Evolutionary conservation across 2,329 filamentous ascomycete species (phyloP).

Genomic region (Fusarium sp.): DNA sequence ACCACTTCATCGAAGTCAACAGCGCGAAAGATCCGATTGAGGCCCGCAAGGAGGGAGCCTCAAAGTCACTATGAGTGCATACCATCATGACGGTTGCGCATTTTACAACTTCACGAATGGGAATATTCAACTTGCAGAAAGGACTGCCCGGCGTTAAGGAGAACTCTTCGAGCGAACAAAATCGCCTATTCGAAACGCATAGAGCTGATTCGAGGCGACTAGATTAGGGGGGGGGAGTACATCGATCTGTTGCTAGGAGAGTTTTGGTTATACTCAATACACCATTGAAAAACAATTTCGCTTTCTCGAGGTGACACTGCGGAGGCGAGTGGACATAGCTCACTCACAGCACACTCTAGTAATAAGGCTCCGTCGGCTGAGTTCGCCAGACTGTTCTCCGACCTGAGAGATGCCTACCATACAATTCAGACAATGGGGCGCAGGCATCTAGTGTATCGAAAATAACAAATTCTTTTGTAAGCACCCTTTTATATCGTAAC

Average conservation of each 20-base stretch:
- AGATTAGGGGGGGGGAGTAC: constrained; percentile 10
- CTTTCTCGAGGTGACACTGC: background rate
- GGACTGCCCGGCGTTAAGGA: constrained; percentile 38
- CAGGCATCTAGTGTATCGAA: background rate
- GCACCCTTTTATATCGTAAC: background rate
- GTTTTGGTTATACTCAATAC: constrained; percentile 13
- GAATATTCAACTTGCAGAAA: constrained; percentile 27
- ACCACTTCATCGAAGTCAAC: constrained; percentile 97
- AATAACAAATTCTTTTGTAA: background rate
- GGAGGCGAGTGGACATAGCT: background rate
- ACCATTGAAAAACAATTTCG: background rate
- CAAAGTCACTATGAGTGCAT: constrained; percentile 36
- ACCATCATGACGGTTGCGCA: constrained; percentile 12
- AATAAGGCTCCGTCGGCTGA: background rate
- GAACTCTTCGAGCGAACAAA: constrained; percentile 28
- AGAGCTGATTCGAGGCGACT: constrained; percentile 12
- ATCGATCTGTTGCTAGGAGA: constrained; percentile 5
- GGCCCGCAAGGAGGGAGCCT: constrained; percentile 20
- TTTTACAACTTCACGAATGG: constrained; percentile 31
- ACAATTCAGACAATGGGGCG: background rate
- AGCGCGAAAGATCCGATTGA: constrained; percentile 54
- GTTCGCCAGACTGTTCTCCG: background rate
- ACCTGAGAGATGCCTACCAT: background rate
- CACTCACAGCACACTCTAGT: background rate
- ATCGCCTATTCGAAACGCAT: constrained; percentile 7